These are phyloP conservation scores for Salix arbutifolia DNA, from an alignment of 345 rosid genomes.

Conservation along the genomic window DNA sequence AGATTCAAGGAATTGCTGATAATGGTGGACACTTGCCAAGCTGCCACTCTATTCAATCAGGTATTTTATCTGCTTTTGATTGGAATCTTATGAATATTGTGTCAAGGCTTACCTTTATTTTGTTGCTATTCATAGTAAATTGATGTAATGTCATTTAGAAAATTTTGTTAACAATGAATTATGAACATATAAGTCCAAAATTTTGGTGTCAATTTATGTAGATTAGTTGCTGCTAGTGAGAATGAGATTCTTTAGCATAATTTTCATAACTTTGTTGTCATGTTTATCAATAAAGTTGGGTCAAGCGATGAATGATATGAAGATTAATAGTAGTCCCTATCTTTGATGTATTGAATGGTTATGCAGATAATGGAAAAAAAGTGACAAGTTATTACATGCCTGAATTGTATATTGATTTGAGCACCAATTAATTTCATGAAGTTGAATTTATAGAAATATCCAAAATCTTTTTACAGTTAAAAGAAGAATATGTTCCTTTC, in stretches of 20 bases:
- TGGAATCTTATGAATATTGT: background rate
- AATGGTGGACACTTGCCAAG: conserved; percentile 99
- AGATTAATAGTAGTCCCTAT: background rate
- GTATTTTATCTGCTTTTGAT: conserved; percentile 30
- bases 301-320: background rate
- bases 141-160: background rate
- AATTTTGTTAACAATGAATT: background rate
- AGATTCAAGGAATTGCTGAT: conserved; percentile 97
- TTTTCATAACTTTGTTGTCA: background rate
- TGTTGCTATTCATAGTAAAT: background rate
- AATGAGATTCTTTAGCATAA: background rate
- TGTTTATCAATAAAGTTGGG: background rate
- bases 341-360: background rate
- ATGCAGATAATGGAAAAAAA: background rate
- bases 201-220: background rate
- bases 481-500: background rate
- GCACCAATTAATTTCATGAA: background rate
- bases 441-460: background rate
- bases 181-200: background rate
- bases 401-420: background rate
- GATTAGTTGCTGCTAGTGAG: background rate
- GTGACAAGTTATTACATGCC: background rate
- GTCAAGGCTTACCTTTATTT: background rate
- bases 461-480: background rate
- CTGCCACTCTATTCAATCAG: conserved; percentile 95